Conservation (phyloP, 805 yeast species). For the Zygoascus bituminiphila region DNA sequence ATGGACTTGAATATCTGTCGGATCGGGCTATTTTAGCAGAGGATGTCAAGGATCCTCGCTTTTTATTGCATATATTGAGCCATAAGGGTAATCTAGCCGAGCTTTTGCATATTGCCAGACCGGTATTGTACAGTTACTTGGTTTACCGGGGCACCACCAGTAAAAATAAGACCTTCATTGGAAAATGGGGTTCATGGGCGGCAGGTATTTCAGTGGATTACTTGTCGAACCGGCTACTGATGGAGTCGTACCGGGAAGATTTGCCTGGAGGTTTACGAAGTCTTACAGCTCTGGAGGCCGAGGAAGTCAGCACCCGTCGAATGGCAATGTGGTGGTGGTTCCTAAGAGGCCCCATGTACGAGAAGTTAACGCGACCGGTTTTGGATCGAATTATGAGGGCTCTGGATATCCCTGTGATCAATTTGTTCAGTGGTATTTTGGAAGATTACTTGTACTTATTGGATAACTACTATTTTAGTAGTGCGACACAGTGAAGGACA, state of each 20-base stretch:
- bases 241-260: conserved; percentile 17
- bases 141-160: conserved; percentile 18
- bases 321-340: conserved; percentile 32
- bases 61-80: conserved; percentile 25
- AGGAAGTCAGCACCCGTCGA: conserved; percentile 24
- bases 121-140: conserved; percentile 31
- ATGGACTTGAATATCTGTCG: conserved; percentile 19
- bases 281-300: conserved; percentile 27
- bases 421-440: conserved; percentile 26
- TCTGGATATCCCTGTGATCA: conserved; percentile 28
- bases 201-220: conserved; percentile 30
- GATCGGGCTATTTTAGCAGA: conserved; percentile 26
- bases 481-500: conserved; percentile 15
- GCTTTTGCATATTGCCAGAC: conserved; percentile 30
- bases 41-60: conserved; percentile 25
- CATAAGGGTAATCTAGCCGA: conserved; percentile 25
- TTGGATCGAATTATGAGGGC: conserved; percentile 20
- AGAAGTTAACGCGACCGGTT: conserved; percentile 25
- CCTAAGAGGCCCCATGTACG: conserved; percentile 33
- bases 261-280: conserved; percentile 20
- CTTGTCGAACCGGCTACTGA: conserved; percentile 23
- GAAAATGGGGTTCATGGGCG: conserved; percentile 34
- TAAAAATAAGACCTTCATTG: conserved; percentile 9
- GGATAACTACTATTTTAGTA: conserved; percentile 32
- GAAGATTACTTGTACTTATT: conserved; percentile 32